Evolutionary conservation across 2,329 filamentous ascomycete species (phyloP).

Genomic region (Tolypocladium album): DNA sequence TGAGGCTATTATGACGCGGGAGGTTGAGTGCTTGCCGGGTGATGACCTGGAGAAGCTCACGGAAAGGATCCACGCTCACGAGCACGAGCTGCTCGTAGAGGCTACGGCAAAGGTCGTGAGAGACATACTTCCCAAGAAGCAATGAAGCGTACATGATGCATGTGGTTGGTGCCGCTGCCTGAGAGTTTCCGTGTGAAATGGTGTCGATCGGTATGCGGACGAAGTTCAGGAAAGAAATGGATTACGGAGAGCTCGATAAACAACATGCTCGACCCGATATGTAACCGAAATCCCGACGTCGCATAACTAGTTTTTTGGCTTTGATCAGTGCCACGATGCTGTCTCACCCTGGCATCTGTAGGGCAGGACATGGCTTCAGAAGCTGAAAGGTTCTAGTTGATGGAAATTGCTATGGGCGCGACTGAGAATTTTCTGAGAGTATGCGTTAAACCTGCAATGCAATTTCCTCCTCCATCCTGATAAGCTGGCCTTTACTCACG

Average conservation of each 20-base stretch:
- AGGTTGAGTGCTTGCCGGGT: conserved; percentile 46
- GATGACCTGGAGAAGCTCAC: conserved; percentile 57
- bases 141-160: background rate
- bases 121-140: conserved; percentile 20
- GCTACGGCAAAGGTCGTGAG: conserved; percentile 45
- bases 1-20: conserved; percentile 42
- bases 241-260: background rate
- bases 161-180: background rate
- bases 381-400: no score
- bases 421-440: no score
- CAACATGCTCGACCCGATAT: background rate
- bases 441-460: no score
- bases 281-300: background rate
- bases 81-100: conserved; percentile 71
- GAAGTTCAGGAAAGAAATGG: background rate
- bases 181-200: background rate
- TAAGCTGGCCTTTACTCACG: no score
- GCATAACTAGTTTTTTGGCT: background rate
- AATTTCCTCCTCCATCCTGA: no score
- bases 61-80: conserved; percentile 61
- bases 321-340: background rate
- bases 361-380: background rate
- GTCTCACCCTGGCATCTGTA: background rate
- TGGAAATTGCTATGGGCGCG: no score
- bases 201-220: background rate